phyloP scores from a whole-genome alignment of 2,329 filamentous ascomycete species.

The Botryotinia globosa region DNA sequence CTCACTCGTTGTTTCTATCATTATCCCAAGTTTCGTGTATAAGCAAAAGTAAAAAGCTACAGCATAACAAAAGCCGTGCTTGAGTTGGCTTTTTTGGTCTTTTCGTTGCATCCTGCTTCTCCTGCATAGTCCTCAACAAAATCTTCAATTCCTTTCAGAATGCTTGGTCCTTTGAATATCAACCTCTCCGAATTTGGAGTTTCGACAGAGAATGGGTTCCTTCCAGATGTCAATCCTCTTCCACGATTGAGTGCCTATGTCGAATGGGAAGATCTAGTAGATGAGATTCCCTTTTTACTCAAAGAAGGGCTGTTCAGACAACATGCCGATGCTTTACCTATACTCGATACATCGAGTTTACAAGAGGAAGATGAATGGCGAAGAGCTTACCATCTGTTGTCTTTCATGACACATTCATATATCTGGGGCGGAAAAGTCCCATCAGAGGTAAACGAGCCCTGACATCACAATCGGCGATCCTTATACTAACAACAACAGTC shows the following conservation, averaged over 20 bases:
- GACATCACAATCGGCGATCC: no score
- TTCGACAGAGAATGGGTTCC: constrained; percentile 57
- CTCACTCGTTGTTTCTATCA: neutral
- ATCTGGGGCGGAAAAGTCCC: constrained; percentile 82
- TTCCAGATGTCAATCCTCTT: constrained; percentile 69
- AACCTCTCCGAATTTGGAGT: constrained; percentile 31
- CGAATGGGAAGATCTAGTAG: constrained; percentile 72
- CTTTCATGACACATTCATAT: constrained; percentile 80
- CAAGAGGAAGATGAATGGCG: constrained; percentile 70
- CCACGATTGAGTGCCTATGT: constrained; percentile 68
- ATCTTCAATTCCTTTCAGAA: constrained; percentile 16
- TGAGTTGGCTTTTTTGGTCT: neutral
- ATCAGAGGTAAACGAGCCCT: constrained; percentile 57
- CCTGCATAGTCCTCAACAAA: neutral
- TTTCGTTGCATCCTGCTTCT: neutral
- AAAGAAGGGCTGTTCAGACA: constrained; percentile 61
- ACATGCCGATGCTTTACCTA: constrained; percentile 62
- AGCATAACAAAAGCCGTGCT: neutral
- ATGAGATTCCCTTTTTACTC: constrained; percentile 65
- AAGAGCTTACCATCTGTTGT: constrained; percentile 74
- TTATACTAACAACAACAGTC: constrained; percentile 40
- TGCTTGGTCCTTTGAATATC: constrained; percentile 33
- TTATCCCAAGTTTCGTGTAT: neutral
- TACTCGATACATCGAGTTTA: constrained; percentile 65
- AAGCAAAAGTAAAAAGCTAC: neutral